Evolutionary conservation across 192 early-diverging fungal genomes (phyloP), one percentile per base, ranked within the genome.

Genomic region (Umbelopsis isabellina): DNA sequence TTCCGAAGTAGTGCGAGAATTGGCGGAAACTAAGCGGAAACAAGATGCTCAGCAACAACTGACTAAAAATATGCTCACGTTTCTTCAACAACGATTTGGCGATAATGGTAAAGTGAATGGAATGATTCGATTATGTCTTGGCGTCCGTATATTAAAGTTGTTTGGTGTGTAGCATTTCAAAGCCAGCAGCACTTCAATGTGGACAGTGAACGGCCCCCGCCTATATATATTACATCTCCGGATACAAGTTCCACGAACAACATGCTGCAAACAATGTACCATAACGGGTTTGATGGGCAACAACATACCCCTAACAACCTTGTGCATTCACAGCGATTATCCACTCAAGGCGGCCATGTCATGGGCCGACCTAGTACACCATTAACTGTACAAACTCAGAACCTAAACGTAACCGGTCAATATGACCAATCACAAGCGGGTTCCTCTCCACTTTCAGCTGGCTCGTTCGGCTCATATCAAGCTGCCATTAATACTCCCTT

Each of bases 11-110:
- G 80, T 86, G 11, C 84, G 91, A 35, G 91, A 94, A 72, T 79
- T 96, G 52, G 76, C 82, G 22, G 91, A 94, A 65, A 90, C 87
- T 1, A 87, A 87, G 45, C 83, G 87, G 69, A 91, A 88, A 74
- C 91, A 92, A 76, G 77, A 74, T 4, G 72, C 82, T 10, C 92
- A 94, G 67, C 86, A 93, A 78, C 81, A 81, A 58, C 69, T 89
- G 47, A 83, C 93, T 53, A 88, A 86, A 68, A 84, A 77, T 58
- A 82, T 94, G 82, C 87, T 92, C 69, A 80, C 85, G 9, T 84
- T 83, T 70, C 82, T 93, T 55, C 72, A 77, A 41, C 71, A 72
- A 69, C 72, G 78, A 23, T 69, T 77, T 35, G 83, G 83, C 5
- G 74, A 68, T 35, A 49, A 68, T 49, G 9, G 49, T 67, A 58